Evolutionary conservation across 345 rosid genomes (phyloP).

Genomic region (Eucalyptus sp.): DNA sequence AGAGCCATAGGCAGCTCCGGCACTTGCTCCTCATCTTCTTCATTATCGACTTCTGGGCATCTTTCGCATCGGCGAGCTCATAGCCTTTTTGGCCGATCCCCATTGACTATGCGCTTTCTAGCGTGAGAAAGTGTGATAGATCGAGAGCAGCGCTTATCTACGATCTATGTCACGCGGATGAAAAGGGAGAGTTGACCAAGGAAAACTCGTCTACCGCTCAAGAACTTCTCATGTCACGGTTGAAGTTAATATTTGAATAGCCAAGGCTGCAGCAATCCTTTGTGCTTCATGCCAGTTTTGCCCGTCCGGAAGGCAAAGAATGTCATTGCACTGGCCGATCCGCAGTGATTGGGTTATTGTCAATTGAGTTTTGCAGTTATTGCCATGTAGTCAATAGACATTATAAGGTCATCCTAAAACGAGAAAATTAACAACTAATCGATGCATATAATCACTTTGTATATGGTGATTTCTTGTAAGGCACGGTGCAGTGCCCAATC

Average conservation of each 20-base stretch:
- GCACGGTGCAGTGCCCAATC: not conserved
- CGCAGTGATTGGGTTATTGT: not conserved
- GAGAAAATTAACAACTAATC: not conserved
- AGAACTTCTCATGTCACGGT: not conserved
- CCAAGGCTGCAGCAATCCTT: not conserved
- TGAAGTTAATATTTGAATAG: not conserved
- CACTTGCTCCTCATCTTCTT: not conserved
- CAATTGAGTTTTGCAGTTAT: not conserved
- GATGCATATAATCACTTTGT: not conserved
- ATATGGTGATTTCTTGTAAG: not conserved
- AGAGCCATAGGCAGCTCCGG: not conserved
- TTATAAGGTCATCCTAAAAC: not conserved
- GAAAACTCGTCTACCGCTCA: not conserved
- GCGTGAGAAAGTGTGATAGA: not conserved
- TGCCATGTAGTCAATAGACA: not conserved
- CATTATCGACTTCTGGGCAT: not conserved
- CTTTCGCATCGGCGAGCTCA: not conserved
- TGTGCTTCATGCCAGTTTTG: not conserved
- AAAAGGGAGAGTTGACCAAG: not conserved
- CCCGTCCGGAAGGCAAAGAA: not conserved
- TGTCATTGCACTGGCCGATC: not conserved
- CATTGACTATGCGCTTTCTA: not conserved
- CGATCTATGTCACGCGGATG: not conserved
- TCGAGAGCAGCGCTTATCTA: not conserved
- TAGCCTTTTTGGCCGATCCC: not conserved